Evolutionary conservation across 768 basidiomycete species (phyloP), one percentile per base, ranked within the genome.

Genomic region (Trametes gibbosa): DNA sequence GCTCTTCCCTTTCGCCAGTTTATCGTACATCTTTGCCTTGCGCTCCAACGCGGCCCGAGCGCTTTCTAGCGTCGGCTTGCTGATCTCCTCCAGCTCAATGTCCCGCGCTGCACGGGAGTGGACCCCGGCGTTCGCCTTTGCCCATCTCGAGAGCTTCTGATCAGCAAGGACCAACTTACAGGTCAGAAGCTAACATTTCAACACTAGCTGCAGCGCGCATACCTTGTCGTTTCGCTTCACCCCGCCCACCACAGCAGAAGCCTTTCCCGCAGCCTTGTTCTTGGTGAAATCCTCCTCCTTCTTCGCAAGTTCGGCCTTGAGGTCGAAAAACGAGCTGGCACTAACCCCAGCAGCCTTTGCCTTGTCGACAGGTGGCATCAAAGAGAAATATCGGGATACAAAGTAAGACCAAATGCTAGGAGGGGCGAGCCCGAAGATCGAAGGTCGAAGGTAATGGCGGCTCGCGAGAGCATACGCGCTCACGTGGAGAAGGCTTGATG

Each of bases 11-110:
- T 83, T 86, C 68, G 79, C 74, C 37, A 94, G 69, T 68, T 92
- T 86, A 12, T 92, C 87, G 65, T 95, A 94, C 48, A 90, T 82
- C 71, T 84, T 82, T 3, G 89, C 84, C 69, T 95, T 94, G 58
- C 86, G 79, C 70, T 92, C 88, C 35, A 94, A 73, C 1, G 80
- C 80, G 2, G 85, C 85, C 14, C 84, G 84, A 17, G 87, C 86
- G 0, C 84, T 83, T 54, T 94, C 91, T 12, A 89, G 70, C 0
- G 87, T 90, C 17, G 85, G 84, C 65, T 77, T 83, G 73, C 83
- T 85, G 56, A 90, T 74, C 37, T 75, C 83, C 63, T 91, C 90
- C 2, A 86, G 77, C 66, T 91, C 87, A 7, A 84, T 68, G 72
- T 94, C 92, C 29, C 85, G 81, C 19, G 77, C 74, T 0, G 84